Evolutionary conservation across 176 grass and related monocot genomes (phyloP).

Genomic region (Phyllostachys edulis): DNA sequence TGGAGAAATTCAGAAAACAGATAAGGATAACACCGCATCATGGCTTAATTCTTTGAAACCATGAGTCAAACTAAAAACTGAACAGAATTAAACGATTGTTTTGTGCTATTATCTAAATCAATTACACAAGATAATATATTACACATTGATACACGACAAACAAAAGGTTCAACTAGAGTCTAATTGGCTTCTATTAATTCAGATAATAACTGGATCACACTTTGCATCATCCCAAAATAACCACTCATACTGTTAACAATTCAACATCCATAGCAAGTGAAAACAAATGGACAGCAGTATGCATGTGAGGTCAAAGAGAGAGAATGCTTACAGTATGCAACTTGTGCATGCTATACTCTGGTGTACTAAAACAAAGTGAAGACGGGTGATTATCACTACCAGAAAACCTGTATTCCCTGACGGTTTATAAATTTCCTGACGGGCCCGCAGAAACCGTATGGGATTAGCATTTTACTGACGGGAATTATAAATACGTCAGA

Average conservation of each 20-base stretch:
- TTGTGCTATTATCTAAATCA: background rate
- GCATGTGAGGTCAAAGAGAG: background rate
- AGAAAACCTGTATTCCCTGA: no score
- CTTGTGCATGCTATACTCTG: background rate
- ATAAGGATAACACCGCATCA: background rate
- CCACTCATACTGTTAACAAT: background rate
- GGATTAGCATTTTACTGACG: no score
- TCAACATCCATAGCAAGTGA: background rate
- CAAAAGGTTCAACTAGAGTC: conserved; percentile 1
- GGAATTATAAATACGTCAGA: no score
- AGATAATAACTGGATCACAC: background rate
- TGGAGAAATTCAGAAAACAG: background rate
- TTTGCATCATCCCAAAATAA: background rate
- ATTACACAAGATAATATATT: background rate
- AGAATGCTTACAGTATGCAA: background rate
- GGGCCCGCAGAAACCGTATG: no score
- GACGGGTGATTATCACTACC: no score
- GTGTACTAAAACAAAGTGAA: background rate
- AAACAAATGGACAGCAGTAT: background rate
- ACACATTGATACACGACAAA: background rate
- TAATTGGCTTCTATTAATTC: background rate
- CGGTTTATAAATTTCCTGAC: no score
- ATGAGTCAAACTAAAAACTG: no score
- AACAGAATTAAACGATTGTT: background rate
- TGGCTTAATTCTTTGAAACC: background rate